Percentiles rank a stretch among this genome's conserved stretches.
phyloP scores from a whole-genome alignment of 78 protist species.

The Emiliania huxleyi region DNA sequence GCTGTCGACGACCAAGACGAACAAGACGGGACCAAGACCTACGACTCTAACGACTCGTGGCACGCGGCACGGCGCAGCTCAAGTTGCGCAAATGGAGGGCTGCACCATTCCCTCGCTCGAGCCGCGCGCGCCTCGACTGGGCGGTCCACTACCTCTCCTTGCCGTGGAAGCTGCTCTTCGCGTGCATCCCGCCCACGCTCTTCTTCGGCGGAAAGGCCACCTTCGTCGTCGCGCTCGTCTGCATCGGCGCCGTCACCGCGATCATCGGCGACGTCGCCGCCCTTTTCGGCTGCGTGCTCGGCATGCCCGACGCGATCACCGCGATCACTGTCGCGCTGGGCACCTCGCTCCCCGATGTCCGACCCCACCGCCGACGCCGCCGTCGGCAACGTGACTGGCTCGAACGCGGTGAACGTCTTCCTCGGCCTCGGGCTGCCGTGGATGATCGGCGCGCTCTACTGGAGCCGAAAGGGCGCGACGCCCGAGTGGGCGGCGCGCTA shows the following conservation, averaged over 20 bases:
- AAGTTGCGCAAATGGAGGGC: no score
- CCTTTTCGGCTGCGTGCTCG: conserved; percentile 19
- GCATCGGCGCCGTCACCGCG: conserved; percentile 25
- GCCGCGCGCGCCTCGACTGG: no score
- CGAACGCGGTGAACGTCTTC: conserved; percentile 50
- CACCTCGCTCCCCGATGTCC: conserved; percentile 28
- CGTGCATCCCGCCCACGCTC: neutral
- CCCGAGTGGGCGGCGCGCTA: neutral
- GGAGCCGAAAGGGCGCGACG: neutral
- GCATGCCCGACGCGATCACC: neutral
- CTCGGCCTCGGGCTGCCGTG: conserved; percentile 46
- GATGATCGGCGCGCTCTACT: conserved; percentile 36
- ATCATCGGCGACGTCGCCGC: neutral
- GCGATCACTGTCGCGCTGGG: conserved; percentile 46
- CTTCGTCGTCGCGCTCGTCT: conserved; percentile 2
- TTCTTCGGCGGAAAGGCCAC: neutral
- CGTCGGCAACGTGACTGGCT: conserved; percentile 55
- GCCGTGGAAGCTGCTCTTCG: conserved; percentile 36
- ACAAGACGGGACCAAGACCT: no score
- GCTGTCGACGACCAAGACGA: no score
- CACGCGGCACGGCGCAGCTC: no score
- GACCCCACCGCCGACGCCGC: conserved; percentile 39
- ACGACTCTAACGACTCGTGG: no score
- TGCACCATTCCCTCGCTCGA: no score
- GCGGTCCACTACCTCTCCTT: neutral